phyloP scores from a whole-genome alignment of 2,329 filamentous ascomycete genomes.

The Colletotrichum filicis region DNA sequence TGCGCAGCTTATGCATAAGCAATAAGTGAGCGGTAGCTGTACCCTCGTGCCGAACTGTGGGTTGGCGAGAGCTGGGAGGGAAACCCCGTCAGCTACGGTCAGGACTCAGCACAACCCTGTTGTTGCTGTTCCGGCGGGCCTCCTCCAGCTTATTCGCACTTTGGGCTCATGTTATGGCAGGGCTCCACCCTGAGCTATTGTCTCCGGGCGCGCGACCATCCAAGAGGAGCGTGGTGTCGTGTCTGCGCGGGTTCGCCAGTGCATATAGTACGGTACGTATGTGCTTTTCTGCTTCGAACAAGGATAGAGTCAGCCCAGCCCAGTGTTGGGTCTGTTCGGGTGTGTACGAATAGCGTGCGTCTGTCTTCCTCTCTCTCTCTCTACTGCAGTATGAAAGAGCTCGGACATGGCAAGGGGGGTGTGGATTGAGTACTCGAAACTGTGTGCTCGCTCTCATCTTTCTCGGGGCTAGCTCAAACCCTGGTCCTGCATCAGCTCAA shows the following conservation, averaged over 20 bases:
- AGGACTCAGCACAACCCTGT: constrained; percentile 24
- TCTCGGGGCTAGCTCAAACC: constrained; percentile 13
- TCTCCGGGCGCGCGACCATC: constrained; percentile 11
- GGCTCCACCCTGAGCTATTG: constrained; percentile 19
- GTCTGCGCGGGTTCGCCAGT: neutral
- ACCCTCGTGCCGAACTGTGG: neutral
- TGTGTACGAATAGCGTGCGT: neutral
- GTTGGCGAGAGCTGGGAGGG: neutral
- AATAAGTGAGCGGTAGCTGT: neutral
- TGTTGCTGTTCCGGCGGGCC: constrained; percentile 1
- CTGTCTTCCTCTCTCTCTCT: neutral
- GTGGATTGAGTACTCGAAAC: neutral
- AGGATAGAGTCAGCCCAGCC: neutral
- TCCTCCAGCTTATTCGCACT: constrained; percentile 21
- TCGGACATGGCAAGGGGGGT: constrained; percentile 2
- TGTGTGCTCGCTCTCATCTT: neutral
- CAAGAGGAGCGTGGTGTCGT: constrained; percentile 1
- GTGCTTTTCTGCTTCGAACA: neutral
- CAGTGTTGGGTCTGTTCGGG: constrained; percentile 6
- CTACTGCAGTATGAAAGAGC: neutral
- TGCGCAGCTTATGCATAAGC: neutral
- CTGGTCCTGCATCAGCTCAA: constrained; percentile 21
- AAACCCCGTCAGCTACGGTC: constrained; percentile 15
- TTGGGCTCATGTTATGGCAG: constrained; percentile 18
- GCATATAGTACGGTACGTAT: neutral